These are phyloP conservation scores for Neurospora hispaniola DNA, from an alignment of 495 filamentous ascomycete species.

Conservation along the genomic window DNA sequence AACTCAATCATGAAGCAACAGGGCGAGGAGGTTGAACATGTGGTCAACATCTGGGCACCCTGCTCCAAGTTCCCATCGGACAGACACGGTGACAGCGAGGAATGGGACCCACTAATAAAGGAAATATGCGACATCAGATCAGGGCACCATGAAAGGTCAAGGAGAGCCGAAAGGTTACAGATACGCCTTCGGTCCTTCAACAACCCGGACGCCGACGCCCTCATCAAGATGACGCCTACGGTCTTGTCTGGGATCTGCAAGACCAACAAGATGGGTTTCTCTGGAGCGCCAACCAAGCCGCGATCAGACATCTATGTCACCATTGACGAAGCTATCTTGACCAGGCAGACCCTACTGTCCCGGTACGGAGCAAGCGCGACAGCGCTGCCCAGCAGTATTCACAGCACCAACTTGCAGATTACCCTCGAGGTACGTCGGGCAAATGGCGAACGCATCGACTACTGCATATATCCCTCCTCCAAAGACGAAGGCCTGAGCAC, in stretches of 20 bases:
- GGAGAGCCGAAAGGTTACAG: slow-evolving; percentile 59
- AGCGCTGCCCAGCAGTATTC: slow-evolving; percentile 47
- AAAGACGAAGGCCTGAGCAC: slow-evolving; percentile 63
- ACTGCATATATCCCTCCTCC: slow-evolving; percentile 78
- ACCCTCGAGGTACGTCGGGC: slow-evolving; percentile 76
- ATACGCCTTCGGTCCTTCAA: slow-evolving; percentile 68
- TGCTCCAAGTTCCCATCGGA: slow-evolving; percentile 32
- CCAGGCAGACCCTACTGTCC: slow-evolving; percentile 66
- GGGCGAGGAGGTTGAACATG: slow-evolving; percentile 63
- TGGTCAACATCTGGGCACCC: slow-evolving; percentile 71
- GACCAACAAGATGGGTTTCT: slow-evolving; percentile 87
- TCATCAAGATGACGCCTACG: slow-evolving; percentile 81
- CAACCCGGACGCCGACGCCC: slow-evolving; percentile 59
- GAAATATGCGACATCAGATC: slow-evolving; percentile 63
- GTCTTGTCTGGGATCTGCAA: slow-evolving; percentile 68
- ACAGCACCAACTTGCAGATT: slow-evolving; percentile 70
- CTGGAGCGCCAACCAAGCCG: slow-evolving; percentile 76
- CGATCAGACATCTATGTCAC: slow-evolving; percentile 93
- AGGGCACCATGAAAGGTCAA: slow-evolving; percentile 61
- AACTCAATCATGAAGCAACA: slow-evolving; percentile 69
- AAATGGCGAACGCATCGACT: slow-evolving; percentile 69
- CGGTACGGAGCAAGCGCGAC: slow-evolving; percentile 69
- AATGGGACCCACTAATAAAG: slow-evolving; percentile 66
- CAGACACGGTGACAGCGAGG: slow-evolving; percentile 46
- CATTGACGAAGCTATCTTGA: slow-evolving; percentile 61